Base-by-base conservation (phyloP, 2,329 filamentous ascomycete species). In the Seiridium unicorne region DNA sequence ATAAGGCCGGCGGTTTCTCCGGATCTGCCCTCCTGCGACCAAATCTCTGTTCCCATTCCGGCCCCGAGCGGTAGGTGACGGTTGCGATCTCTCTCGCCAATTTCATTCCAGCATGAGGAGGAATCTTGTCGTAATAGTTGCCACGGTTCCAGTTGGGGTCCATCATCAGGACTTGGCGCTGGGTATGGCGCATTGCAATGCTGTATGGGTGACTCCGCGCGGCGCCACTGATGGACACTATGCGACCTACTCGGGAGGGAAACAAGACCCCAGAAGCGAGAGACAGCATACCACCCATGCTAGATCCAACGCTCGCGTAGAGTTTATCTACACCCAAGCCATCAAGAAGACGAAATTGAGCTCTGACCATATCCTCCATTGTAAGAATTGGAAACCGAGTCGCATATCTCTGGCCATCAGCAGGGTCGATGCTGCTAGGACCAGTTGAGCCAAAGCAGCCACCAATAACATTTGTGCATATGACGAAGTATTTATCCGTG, bases 241-340 rank as follows among this genome's bases (percentile, higher is more conserved):
- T 85, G 65, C 89, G 88, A 44, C 87, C 87, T 3, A 99, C 90
- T 40, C 94, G 85, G 44, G 91, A 85, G 0, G 93, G 91, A 72
- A 94, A 96, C 36, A 97, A 77, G 1, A 91, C 87, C 3, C 92
- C 95, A 0, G 92, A 91, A 6, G 93, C 93, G 4, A 99, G 83
- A 66, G 91, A 95, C 73, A 97, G 94, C 95, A 99, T 99, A 58
- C 95, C 95, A 57, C 95, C 95, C 95, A 99, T 99, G 74, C 92
- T 97, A 5, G 92, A 92, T 11, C 95, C 95, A 26, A 99, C 94
- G 61, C 92, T 96, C 18, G 95, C 95, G 73, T 96, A 92, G 8
- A 99, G 82, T 69, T 87, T 91, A 32, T 85, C 72, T 51, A 99
- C 89, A 5, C 88, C 88, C 35, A 99, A 80, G 4, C 80, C 76